Conservation (phyloP, 148 eudicot species). For the Cornus florida region DNA sequence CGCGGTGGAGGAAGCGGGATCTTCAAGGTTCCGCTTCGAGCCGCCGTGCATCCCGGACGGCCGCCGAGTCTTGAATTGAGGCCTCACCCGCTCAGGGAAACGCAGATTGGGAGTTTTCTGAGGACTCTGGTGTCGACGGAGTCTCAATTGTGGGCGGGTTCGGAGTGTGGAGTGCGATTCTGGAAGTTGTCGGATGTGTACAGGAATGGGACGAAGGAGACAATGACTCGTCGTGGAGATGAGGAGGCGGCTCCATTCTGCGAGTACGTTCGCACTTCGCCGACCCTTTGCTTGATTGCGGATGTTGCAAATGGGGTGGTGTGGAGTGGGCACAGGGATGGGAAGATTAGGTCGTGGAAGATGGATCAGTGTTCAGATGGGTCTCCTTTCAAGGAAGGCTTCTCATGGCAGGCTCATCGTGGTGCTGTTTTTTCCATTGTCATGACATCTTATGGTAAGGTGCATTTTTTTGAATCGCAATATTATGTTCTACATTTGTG, state of each 20-base stretch:
- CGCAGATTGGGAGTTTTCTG: conserved; percentile 57
- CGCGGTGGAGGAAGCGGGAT: conserved; percentile 53
- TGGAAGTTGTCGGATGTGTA: conserved; percentile 64
- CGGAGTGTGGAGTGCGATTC: conserved; percentile 62
- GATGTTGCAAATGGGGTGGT: conserved; percentile 61
- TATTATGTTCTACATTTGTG: neutral
- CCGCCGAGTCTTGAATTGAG: conserved; percentile 78
- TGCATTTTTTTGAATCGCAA: neutral
- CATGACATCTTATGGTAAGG: conserved; percentile 69
- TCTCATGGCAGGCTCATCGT: conserved; percentile 91
- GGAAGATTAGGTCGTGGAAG: conserved; percentile 84
- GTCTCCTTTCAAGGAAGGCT: conserved; percentile 46
- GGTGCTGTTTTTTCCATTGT: conserved; percentile 72
- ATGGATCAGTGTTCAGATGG: conserved; percentile 43
- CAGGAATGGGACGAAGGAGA: conserved; percentile 6
- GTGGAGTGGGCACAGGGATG: conserved; percentile 91
- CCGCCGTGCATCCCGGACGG: conserved; percentile 56
- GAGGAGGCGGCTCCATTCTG: conserved; percentile 61
- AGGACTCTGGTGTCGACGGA: conserved; percentile 41
- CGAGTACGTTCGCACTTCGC: conserved; percentile 42
- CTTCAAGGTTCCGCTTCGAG: conserved; percentile 53
- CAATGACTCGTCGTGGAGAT: conserved; percentile 36
- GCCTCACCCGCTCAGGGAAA: conserved; percentile 75
- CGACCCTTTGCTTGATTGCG: conserved; percentile 58
- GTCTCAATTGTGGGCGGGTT: conserved; percentile 73